Conservation (phyloP, 306 rosid species). For the Glycine latifolia region DNA sequence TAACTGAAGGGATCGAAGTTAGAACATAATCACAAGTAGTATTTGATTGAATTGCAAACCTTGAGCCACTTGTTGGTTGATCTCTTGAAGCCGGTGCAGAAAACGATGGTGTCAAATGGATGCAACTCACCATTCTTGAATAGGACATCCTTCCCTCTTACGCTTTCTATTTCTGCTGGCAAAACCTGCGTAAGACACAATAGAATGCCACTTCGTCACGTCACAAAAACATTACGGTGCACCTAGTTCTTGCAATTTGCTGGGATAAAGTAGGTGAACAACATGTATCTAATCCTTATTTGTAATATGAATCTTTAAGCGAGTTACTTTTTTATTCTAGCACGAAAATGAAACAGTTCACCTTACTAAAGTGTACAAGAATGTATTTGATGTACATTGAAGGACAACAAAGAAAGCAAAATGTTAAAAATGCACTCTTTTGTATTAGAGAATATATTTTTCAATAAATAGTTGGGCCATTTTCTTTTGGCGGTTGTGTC, state of each 20-base stretch:
- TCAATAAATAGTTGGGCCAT: too few species aligned
- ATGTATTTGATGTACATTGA: not conserved
- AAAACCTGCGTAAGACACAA: slow-evolving; percentile 52
- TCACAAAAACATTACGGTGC: not conserved
- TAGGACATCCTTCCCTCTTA: slow-evolving; percentile 52
- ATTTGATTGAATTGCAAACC: slow-evolving; percentile 46
- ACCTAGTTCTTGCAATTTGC: not conserved
- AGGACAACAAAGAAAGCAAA: too few species aligned
- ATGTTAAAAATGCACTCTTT: too few species aligned
- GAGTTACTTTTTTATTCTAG: not conserved
- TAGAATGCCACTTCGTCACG: slow-evolving; percentile 12
- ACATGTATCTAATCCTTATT: not conserved
- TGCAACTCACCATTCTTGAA: slow-evolving; percentile 57
- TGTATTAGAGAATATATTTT: too few species aligned
- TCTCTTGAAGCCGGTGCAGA: slow-evolving; percentile 82
- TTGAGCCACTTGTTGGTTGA: slow-evolving; percentile 76
- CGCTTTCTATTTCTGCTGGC: slow-evolving; percentile 56
- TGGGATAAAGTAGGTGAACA: not conserved
- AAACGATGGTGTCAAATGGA: slow-evolving; percentile 65
- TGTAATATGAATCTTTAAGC: not conserved
- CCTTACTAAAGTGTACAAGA: not conserved
- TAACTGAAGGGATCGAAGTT: too few species aligned
- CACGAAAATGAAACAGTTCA: not conserved
- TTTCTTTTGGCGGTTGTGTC: too few species aligned
- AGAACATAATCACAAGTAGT: too few species aligned